Conservation (phyloP, 176 grass and related monocot genomes). For the Carex littledalei region DNA sequence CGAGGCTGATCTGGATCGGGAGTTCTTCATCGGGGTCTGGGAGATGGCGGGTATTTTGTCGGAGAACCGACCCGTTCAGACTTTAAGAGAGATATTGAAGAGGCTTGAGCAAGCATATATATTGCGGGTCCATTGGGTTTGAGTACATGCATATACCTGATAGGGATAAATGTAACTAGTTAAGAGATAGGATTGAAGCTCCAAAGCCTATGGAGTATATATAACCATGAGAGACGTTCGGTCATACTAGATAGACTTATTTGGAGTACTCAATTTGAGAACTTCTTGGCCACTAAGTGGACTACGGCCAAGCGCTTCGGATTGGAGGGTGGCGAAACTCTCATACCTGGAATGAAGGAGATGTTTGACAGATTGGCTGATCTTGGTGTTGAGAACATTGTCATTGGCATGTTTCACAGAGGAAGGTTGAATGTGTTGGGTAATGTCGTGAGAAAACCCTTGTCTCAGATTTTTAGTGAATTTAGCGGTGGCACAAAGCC, state of each 20-base stretch:
- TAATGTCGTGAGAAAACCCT: constrained; percentile 80
- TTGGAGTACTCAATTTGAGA: constrained; percentile 96
- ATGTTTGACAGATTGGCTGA: constrained; percentile 83
- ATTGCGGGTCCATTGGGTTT: constrained; percentile 75
- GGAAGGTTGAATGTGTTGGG: constrained; percentile 90
- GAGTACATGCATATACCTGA: constrained; percentile 97
- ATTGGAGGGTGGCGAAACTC: constrained; percentile 79
- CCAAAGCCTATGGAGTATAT: constrained; percentile 41
- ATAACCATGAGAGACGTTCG: constrained; percentile 40
- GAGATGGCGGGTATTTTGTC: constrained; percentile 78
- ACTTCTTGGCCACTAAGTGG: constrained; percentile 95
- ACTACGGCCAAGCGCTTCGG: constrained; percentile 86
- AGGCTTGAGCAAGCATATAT: constrained; percentile 85
- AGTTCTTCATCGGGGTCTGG: constrained; percentile 95
- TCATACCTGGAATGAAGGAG: constrained; percentile 97
- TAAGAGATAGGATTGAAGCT: constrained; percentile 80
- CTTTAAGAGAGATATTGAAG: constrained; percentile 72
- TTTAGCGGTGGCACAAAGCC: constrained; percentile 84
- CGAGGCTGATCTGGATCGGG: constrained; percentile 70
- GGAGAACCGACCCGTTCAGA: constrained; percentile 79
- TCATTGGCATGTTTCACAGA: constrained; percentile 95
- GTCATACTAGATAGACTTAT: constrained; percentile 92
- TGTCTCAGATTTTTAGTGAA: constrained; percentile 94
- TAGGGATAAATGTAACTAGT: constrained; percentile 91
- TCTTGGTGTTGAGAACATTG: constrained; percentile 71